These are phyloP conservation scores for Aureobasidium sp. DNA, from an alignment of 2,329 filamentous ascomycete genomes.

Conservation along the genomic window DNA sequence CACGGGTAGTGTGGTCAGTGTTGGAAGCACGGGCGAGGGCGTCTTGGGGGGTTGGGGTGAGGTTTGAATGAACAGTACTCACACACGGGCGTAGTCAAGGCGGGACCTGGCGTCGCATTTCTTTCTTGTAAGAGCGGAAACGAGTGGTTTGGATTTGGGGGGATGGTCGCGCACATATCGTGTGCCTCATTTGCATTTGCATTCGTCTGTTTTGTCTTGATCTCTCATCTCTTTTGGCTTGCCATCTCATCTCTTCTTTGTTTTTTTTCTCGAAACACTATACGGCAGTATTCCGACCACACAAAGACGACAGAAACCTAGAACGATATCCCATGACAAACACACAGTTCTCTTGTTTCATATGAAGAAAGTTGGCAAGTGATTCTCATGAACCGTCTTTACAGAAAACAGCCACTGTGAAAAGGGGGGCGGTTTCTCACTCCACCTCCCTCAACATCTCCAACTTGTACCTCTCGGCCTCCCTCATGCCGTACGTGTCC, in stretches of 20 bases:
- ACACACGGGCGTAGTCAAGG: background rate
- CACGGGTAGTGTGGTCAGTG: conserved; percentile 36
- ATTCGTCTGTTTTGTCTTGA: background rate
- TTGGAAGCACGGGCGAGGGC: conserved; percentile 50
- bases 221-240: background rate
- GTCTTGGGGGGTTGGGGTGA: conserved; percentile 74
- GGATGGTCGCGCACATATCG: background rate
- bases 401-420: background rate
- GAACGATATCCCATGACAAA: background rate
- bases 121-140: background rate
- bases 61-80: conserved; percentile 29
- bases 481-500: too few relatives aligned
- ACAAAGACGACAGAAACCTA: background rate
- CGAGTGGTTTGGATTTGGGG: background rate
- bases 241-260: background rate
- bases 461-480: too few relatives aligned
- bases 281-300: background rate
- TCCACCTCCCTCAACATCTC: too few relatives aligned
- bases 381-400: background rate
- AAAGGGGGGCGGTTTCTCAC: too few relatives aligned
- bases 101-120: background rate
- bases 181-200: background rate
- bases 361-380: background rate
- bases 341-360: background rate
- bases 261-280: background rate